Evolutionary conservation across 108 stramenopile genomes (phyloP).

Genomic region (Epithemia pelagica): DNA sequence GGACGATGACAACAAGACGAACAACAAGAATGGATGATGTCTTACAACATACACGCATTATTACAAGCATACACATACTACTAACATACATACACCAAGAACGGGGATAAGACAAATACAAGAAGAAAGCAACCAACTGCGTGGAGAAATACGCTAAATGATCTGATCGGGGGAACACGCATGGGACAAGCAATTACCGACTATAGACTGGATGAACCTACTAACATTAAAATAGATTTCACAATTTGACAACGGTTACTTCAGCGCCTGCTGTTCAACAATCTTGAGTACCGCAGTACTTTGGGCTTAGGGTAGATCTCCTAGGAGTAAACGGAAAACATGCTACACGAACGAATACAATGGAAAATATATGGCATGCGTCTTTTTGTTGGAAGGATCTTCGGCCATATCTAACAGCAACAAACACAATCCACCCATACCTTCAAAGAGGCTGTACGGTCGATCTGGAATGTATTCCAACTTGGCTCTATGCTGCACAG

Average conservation of each 20-base stretch:
- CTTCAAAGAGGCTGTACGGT: conserved; percentile 47
- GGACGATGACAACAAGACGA: background rate
- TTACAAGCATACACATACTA: background rate
- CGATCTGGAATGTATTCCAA: conserved; percentile 30
- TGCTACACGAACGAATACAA: background rate
- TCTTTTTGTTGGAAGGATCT: no score
- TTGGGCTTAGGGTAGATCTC: no score
- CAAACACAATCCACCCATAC: conserved; percentile 32
- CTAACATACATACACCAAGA: background rate
- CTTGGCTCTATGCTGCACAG: conserved; percentile 19
- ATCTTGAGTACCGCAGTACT: no score
- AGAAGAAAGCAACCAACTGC: background rate
- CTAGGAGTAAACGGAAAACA: no score
- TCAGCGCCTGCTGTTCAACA: no score
- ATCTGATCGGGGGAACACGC: background rate
- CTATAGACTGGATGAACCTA: no score
- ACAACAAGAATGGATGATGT: background rate
- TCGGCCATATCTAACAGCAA: conserved; percentile 21
- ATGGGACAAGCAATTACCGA: no score
- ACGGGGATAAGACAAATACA: background rate
- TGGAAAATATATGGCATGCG: no score
- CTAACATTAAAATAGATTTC: no score
- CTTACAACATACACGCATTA: background rate
- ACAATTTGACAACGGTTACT: no score
- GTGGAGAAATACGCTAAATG: background rate